These are phyloP conservation scores for Rhodosporidiobolus odoratus DNA, from an alignment of 768 basidiomycete genomes.

Conservation along the genomic window DNA sequence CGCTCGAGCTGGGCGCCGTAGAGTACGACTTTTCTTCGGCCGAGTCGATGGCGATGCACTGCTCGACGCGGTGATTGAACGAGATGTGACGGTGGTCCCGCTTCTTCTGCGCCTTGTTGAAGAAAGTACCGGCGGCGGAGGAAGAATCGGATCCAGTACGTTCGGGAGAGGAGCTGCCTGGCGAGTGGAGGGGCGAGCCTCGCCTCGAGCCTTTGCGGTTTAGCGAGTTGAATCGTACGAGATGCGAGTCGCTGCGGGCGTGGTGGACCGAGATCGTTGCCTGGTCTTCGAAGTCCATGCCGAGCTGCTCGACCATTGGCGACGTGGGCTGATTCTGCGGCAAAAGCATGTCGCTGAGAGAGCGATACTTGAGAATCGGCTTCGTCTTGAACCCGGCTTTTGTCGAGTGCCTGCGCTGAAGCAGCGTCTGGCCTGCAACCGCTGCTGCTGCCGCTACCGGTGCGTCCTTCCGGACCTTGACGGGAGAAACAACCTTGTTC, in stretches of 20 bases:
- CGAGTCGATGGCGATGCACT: constrained; percentile 63
- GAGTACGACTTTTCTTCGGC: constrained; percentile 41
- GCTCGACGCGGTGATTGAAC: constrained; percentile 97
- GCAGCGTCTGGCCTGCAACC: constrained; percentile 33
- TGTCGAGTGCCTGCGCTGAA: neutral
- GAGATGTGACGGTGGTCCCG: constrained; percentile 65
- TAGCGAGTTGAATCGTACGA: constrained; percentile 34
- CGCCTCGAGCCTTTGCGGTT: constrained; percentile 20
- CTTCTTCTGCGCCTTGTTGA: constrained; percentile 21
- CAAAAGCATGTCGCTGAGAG: constrained; percentile 79
- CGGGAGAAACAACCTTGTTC: too few relatives aligned
- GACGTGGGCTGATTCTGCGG: constrained; percentile 47
- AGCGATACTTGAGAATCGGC: constrained; percentile 93
- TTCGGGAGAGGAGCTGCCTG: constrained; percentile 30
- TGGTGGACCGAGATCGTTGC: constrained; percentile 33
- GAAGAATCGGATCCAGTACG: constrained; percentile 33
- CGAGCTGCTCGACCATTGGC: constrained; percentile 32
- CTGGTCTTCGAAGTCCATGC: constrained; percentile 27
- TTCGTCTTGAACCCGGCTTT: constrained; percentile 51
- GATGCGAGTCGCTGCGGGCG: constrained; percentile 34
- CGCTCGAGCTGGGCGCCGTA: constrained; percentile 20
- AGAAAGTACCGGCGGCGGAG: constrained; percentile 3
- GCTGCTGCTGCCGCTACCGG: neutral
- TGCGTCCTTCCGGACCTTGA: too few relatives aligned
- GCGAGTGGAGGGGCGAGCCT: constrained; percentile 24